phyloP scores from a whole-genome alignment of 192 early-diverging fungal genomes.

The Paraglomus brasilianum region DNA sequence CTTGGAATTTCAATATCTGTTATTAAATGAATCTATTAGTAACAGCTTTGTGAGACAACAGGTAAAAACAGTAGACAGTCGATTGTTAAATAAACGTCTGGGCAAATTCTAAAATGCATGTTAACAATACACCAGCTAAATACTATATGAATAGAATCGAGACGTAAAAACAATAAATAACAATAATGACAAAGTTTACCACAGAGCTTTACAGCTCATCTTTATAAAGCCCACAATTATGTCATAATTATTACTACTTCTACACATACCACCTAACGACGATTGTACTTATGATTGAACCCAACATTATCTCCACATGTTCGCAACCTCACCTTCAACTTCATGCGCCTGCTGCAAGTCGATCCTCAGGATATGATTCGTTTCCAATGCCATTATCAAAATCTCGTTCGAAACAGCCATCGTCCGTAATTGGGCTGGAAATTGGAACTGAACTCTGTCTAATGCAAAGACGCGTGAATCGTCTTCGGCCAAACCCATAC shows the following conservation, averaged over 20 bases:
- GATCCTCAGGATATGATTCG: constrained; percentile 77
- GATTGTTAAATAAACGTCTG: too few species aligned
- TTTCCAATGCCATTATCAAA: constrained; percentile 70
- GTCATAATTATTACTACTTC: too few species aligned
- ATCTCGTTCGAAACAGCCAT: constrained; percentile 83
- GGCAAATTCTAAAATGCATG: too few species aligned
- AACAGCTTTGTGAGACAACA: too few species aligned
- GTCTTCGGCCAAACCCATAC: constrained; percentile 48
- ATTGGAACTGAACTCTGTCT: constrained; percentile 86
- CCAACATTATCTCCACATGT: constrained; percentile 1
- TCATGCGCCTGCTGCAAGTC: constrained; percentile 81
- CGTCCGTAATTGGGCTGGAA: constrained; percentile 71
- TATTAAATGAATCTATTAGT: too few species aligned
- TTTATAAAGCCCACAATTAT: too few species aligned
- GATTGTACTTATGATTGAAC: constrained; percentile 29
- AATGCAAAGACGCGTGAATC: constrained; percentile 72
- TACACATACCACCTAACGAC: too few species aligned
- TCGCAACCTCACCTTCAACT: constrained; percentile 60
- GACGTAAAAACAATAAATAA: neutral
- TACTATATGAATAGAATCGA: neutral
- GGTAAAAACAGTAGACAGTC: too few species aligned
- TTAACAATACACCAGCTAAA: too few species aligned
- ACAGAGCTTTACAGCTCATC: too few species aligned
- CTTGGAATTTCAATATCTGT: constrained; percentile 73
- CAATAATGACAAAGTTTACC: constrained; percentile 10